phyloP scores from a whole-genome alignment of 2,329 filamentous ascomycete species.

The Zymoseptoria brevis region DNA sequence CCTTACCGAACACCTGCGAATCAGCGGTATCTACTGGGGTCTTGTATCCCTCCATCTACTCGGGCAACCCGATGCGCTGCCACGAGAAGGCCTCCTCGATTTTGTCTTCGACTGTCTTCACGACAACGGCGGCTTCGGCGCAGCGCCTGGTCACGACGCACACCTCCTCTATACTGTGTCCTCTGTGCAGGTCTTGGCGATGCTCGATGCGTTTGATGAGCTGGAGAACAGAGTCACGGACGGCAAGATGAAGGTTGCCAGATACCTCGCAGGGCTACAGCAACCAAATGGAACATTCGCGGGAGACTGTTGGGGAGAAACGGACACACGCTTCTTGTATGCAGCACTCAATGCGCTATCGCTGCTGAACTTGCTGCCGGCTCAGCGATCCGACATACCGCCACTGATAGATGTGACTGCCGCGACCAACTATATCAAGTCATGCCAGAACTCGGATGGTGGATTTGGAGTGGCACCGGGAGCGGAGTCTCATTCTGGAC shows the following conservation, averaged over 20 bases:
- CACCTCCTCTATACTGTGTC: constrained; percentile 96
- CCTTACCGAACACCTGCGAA: constrained; percentile 90
- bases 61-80: constrained; percentile 69
- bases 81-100: constrained; percentile 71
- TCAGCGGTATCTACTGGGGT: constrained; percentile 97
- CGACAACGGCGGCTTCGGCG: constrained; percentile 82
- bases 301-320: constrained; percentile 94
- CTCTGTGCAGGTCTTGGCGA: constrained; percentile 85
- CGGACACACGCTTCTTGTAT: constrained; percentile 90
- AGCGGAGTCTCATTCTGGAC: constrained; percentile 88
- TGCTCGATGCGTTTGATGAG: constrained; percentile 74
- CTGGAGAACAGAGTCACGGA: constrained; percentile 61
- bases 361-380: constrained; percentile 62
- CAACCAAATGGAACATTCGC: constrained; percentile 77
- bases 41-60: constrained; percentile 81
- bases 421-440: constrained; percentile 68
- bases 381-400: constrained; percentile 19
- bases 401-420: constrained; percentile 65
- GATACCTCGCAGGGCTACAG: constrained; percentile 77
- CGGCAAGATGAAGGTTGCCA: constrained; percentile 64
- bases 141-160: constrained; percentile 86
- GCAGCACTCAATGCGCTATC: constrained; percentile 84
- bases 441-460: constrained; percentile 89
- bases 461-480: constrained; percentile 85
- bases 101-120: constrained; percentile 96